These are phyloP conservation scores for Zygnema cylindricum DNA, from an alignment of 139 green algal genomes.

Conservation along the genomic window DNA sequence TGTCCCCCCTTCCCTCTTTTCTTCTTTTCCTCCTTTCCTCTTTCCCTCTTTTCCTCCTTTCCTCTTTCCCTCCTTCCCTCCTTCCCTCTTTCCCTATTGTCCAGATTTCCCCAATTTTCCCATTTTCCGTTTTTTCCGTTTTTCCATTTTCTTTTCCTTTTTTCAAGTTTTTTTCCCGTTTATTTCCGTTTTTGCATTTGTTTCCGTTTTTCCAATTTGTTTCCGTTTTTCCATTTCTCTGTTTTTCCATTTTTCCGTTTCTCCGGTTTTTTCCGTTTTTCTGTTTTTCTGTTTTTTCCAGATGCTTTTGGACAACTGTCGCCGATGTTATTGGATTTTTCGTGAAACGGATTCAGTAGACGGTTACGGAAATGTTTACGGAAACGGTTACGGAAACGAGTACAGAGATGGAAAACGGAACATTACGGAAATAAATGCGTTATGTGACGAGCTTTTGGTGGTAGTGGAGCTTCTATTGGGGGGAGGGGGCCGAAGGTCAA, in stretches of 20 bases:
- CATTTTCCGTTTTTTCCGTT: conserved; percentile 5
- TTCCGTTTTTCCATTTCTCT: not conserved
- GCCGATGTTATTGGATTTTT: conserved; percentile 50
- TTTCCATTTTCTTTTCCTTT: not conserved
- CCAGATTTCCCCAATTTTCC: not conserved
- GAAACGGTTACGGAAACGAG: not conserved
- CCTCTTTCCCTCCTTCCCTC: not conserved
- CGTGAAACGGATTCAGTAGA: conserved; percentile 21
- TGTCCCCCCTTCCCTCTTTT: not conserved
- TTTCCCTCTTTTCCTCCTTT: no score
- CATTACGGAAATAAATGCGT: conserved; percentile 27
- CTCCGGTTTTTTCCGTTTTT: no score
- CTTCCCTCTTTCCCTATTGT: not conserved
- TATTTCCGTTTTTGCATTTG: no score
- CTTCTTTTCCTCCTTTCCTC: no score
- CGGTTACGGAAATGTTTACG: not conserved
- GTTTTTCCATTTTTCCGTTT: no score
- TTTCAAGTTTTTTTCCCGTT: not conserved
- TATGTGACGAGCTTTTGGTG: conserved; percentile 54
- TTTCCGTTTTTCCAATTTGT: not conserved
- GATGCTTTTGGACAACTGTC: conserved; percentile 52
- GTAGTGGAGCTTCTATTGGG: conserved; percentile 56
- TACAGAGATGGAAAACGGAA: not conserved
- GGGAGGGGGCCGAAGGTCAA: not conserved
- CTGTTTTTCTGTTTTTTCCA: no score